Evolutionary conservation across 2,329 filamentous ascomycete genomes (phyloP).

Genomic region (Trichoderma oligosporum): DNA sequence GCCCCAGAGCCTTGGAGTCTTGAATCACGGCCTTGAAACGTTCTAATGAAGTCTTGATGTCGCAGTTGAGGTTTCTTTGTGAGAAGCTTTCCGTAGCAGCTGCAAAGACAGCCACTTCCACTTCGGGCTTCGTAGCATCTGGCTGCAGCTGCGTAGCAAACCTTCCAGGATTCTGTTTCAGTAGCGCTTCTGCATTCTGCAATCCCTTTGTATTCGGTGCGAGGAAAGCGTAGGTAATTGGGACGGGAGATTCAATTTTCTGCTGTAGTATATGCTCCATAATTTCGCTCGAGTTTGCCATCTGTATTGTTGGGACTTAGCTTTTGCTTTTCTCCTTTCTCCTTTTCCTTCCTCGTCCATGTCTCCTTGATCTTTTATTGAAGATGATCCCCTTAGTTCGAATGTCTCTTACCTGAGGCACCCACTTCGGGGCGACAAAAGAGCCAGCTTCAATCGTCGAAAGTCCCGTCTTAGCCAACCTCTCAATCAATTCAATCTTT

Average conservation of each 20-base stretch:
- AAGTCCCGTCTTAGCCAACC: constrained; percentile 65
- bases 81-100: constrained; percentile 79
- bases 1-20: constrained; percentile 58
- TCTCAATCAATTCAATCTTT: constrained; percentile 72
- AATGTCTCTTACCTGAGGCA: constrained; percentile 61
- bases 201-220: constrained; percentile 74
- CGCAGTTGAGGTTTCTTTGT: constrained; percentile 77
- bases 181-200: constrained; percentile 55
- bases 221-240: constrained; percentile 74
- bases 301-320: constrained; percentile 44
- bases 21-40: constrained; percentile 68
- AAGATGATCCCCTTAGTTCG: no score
- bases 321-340: neutral
- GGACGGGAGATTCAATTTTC: constrained; percentile 49
- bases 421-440: constrained; percentile 80
- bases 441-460: constrained; percentile 75
- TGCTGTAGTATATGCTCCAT: constrained; percentile 62
- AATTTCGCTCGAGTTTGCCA: constrained; percentile 74
- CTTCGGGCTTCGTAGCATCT: constrained; percentile 41
- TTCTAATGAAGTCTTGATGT: constrained; percentile 67
- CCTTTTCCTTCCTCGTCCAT: neutral
- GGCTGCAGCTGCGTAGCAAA: constrained; percentile 51
- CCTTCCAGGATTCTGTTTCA: constrained; percentile 48
- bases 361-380: no score
- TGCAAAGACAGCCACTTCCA: constrained; percentile 78